Base-by-base conservation (phyloP, 2,329 filamentous ascomycete species). In the Epichloe bromicola region DNA sequence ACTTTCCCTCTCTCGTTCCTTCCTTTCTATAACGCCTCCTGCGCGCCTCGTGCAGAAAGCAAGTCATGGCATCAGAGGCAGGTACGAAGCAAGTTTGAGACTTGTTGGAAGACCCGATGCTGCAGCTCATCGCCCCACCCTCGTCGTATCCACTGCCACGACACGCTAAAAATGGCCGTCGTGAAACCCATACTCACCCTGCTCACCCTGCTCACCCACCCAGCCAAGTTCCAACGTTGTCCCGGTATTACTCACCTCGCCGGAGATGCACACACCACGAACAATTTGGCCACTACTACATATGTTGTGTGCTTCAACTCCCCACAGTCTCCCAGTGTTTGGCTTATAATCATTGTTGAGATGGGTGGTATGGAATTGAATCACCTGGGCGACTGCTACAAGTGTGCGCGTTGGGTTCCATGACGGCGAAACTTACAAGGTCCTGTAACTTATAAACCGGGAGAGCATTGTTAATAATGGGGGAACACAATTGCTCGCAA, bases 91-190 rank as follows among this genome's bases (percentile, higher is more conserved):
- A 15, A 17, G 38, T 33, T 30, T 43, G 12, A 23, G 30, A 44
- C 23, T 37, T 46, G 34, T 37, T 46, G 34, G 14, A 46, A 37
- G 34, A 38, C 14, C 51, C 51, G 51, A 50, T 50, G 37, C 23
- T 44, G 48, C 38, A 47, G 47, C 42, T 46, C 23, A 45, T 50
- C 12, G 48, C 33, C 33, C 51, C 51, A 46, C 41, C 47, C 19
- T 41, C 8, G 30, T 52, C 41, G 41, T 48, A 49, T 52, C 33
- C 20, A 36, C n/a, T 46, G 46, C 41, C 40, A 49, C 46, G 34
- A 52, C 42, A 34, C 46, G 50, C 46, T 45, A 48, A 52, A 37
- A 48, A 52, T 41, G 40, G 46, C 41, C 40, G 42, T 50, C 12
- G 47, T 53, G 51, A 47, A 50, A 50, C 46, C 46, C 40, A 34